These are phyloP conservation scores for Lasiodiplodia theobromae DNA, from an alignment of 2,329 filamentous ascomycete species.

Conservation along the genomic window DNA sequence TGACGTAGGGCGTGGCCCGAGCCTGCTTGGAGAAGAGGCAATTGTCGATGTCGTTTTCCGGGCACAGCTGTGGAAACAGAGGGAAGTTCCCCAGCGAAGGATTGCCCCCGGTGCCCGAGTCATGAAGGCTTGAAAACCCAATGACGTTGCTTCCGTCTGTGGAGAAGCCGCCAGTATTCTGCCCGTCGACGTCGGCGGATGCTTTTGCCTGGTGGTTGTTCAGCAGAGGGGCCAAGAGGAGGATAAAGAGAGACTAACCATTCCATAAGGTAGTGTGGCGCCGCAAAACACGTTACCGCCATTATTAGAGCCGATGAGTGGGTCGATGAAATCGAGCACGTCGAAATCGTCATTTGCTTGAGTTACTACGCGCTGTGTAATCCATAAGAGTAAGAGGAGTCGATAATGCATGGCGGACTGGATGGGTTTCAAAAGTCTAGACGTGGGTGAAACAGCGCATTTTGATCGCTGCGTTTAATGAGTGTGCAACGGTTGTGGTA, in stretches of 20 bases:
- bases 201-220: constrained; percentile 51
- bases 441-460: neutral
- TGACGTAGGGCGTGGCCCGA: constrained; percentile 58
- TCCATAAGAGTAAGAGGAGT: neutral
- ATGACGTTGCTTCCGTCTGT: constrained; percentile 53
- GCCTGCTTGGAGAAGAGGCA: constrained; percentile 62
- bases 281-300: constrained; percentile 57
- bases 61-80: constrained; percentile 72
- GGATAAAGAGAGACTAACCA: constrained; percentile 33
- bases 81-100: constrained; percentile 77
- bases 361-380: neutral
- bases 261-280: constrained; percentile 55
- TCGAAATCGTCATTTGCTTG: constrained; percentile 32
- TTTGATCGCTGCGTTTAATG: constrained; percentile 2
- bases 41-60: constrained; percentile 65
- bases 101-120: constrained; percentile 47
- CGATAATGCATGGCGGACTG: constrained; percentile 1
- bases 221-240: constrained; percentile 49
- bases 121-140: constrained; percentile 49
- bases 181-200: constrained; percentile 56
- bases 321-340: constrained; percentile 49
- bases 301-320: constrained; percentile 53
- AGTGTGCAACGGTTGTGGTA: neutral
- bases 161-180: constrained; percentile 65
- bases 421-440: neutral